Evolutionary conservation across 345 rosid species (phyloP).

Genomic region (Gossypium arboreum): DNA sequence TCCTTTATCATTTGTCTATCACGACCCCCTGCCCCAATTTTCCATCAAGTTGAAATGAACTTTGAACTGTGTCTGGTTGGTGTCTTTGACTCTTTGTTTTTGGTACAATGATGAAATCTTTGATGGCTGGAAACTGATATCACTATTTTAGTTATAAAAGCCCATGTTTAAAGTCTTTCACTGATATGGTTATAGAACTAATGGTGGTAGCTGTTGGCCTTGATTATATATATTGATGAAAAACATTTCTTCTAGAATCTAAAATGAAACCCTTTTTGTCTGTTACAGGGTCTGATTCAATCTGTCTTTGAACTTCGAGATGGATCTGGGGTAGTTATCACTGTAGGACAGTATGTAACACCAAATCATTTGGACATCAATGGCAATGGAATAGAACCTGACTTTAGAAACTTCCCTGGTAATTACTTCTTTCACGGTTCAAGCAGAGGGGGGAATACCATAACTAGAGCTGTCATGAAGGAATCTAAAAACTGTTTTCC

Average conservation of each 20-base stretch:
- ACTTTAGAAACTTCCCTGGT: conserved; percentile 69
- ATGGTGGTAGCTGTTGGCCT: neutral
- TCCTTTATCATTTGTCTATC: neutral
- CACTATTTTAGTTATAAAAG: neutral
- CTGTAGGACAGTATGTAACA: conserved; percentile 83
- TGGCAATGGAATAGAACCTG: conserved; percentile 89
- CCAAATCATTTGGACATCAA: conserved; percentile 88
- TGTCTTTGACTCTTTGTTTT: neutral
- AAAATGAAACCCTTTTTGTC: neutral
- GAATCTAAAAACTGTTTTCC: neutral
- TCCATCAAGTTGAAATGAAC: neutral
- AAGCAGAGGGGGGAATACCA: neutral
- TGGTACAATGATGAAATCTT: neutral
- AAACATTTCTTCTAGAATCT: conserved; percentile 1
- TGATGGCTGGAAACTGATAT: neutral
- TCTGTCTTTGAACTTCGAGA: conserved; percentile 86
- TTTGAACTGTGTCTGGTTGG: neutral
- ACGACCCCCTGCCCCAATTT: neutral
- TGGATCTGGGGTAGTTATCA: conserved; percentile 88
- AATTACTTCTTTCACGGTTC: neutral
- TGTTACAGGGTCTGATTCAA: conserved; percentile 77
- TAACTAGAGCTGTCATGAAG: neutral
- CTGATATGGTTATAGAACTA: neutral
- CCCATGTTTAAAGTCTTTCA: neutral
- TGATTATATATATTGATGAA: neutral